These are phyloP conservation scores for Noccaea caerulescens DNA, from an alignment of 345 rosid genomes.

Conservation along the genomic window DNA sequence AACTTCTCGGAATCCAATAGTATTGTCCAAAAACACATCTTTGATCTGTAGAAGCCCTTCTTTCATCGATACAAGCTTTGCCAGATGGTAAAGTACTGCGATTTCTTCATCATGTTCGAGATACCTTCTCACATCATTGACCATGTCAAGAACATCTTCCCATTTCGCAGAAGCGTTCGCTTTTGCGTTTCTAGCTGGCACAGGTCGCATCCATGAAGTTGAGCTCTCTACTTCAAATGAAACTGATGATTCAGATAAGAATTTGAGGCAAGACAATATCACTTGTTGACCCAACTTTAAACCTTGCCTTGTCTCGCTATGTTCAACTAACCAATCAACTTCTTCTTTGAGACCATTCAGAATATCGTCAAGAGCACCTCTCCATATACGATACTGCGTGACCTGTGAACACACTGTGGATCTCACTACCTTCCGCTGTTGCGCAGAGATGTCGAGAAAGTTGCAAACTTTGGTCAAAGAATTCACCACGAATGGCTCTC, in stretches of 20 bases:
- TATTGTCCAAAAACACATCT: conserved; percentile 65
- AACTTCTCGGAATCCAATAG: conserved; percentile 68
- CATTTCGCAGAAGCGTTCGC: conserved; percentile 51
- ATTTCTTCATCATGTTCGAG: conserved; percentile 45
- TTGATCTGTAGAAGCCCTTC: conserved; percentile 77
- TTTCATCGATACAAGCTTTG: conserved; percentile 75
- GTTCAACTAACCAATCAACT: conserved; percentile 48
- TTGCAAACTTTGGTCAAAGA: conserved; percentile 61
- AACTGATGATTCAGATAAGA: conserved; percentile 55
- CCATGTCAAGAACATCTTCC: conserved; percentile 88
- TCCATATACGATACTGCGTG: conserved; percentile 74
- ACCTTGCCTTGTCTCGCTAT: conserved; percentile 47
- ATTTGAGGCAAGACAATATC: conserved; percentile 60
- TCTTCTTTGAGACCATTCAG: conserved; percentile 62
- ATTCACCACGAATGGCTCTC: conserved; percentile 60
- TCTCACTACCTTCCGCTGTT: conserved; percentile 70
- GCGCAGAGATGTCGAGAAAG: conserved; percentile 67
- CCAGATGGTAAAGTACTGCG: conserved; percentile 50
- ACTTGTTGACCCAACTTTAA: conserved; percentile 67
- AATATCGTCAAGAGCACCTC: conserved; percentile 61
- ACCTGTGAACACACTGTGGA: conserved; percentile 64
- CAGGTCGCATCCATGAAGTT: conserved; percentile 72
- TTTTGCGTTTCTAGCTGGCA: conserved; percentile 48
- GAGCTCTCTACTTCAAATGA: conserved; percentile 49
- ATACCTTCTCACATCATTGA: conserved; percentile 62